A percentile compares a stretch with the other conserved stretches of the same genome.
phyloP scores from a whole-genome alignment of 345 rosid species.

The Corchorus olitorius region DNA sequence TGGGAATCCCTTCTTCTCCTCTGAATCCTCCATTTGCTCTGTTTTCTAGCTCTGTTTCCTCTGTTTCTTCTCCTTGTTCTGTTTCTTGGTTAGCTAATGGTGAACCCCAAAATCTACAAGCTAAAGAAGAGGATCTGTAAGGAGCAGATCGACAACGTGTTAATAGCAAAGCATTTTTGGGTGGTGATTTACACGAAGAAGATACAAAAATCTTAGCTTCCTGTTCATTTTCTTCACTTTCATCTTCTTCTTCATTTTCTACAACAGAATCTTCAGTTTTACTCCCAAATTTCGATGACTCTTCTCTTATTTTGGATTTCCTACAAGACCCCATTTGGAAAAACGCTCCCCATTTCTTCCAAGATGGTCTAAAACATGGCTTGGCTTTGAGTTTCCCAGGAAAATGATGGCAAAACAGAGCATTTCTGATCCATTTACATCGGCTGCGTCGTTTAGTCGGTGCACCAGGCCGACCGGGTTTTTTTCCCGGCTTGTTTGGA shows the following conservation, averaged over 20 bases:
- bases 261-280: slow-evolving; percentile 21
- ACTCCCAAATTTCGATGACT: slow-evolving; percentile 33
- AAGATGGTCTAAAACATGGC: slow-evolving; percentile 35
- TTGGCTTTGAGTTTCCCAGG: slow-evolving; percentile 28
- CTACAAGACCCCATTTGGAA: slow-evolving; percentile 25
- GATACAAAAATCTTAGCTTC: slow-evolving; percentile 38
- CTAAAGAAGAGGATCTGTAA: slow-evolving; percentile 78
- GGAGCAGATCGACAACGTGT: slow-evolving; percentile 92
- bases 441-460: slow-evolving; percentile 34
- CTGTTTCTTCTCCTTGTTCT: slow-evolving; percentile 29
- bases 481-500: slow-evolving; percentile 41
- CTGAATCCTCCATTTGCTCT: slow-evolving; percentile 20
- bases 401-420: slow-evolving; percentile 33
- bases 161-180: slow-evolving; percentile 65
- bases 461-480: slow-evolving; percentile 31
- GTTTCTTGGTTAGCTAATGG: slow-evolving; percentile 42
- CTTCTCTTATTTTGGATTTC: slow-evolving; percentile 32
- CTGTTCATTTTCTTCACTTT: slow-evolving; percentile 29
- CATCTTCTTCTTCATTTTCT: slow-evolving; percentile 27
- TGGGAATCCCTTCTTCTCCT: slow-evolving; percentile 23
- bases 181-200: slow-evolving; percentile 53
- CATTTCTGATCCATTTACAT: slow-evolving; percentile 49
- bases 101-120: slow-evolving; percentile 79
- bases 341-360: slow-evolving; percentile 44
- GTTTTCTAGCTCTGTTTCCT: slow-evolving; percentile 22